Conservation (phyloP, 2,329 filamentous ascomycete species). For the Lecanosticta acicola region DNA sequence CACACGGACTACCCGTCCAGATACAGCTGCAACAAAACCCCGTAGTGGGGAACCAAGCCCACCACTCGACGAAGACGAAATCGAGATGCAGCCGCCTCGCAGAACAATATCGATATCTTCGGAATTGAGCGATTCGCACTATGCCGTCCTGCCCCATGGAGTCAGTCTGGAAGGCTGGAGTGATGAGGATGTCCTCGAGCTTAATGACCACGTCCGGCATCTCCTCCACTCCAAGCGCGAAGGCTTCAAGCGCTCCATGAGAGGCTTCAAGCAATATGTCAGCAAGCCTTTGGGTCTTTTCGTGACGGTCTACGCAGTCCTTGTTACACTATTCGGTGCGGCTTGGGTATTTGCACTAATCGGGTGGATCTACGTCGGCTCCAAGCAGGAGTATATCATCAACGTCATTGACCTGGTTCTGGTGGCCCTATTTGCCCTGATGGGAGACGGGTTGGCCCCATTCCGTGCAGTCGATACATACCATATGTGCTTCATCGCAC, state of each 20-base stretch:
- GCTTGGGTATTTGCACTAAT: conserved; percentile 91
- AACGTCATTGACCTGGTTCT: conserved; percentile 54
- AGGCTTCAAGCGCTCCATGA: conserved; percentile 72
- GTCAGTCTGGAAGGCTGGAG: conserved; percentile 68
- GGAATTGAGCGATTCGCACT: conserved; percentile 62
- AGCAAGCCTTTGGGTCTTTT: conserved; percentile 70
- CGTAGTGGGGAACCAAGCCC: conserved; percentile 8
- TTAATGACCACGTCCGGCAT: conserved; percentile 82
- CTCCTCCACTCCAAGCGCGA: conserved; percentile 78
- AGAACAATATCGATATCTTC: conserved; percentile 57
- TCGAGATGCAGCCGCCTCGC: conserved; percentile 21
- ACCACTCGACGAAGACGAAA: conserved; percentile 5
- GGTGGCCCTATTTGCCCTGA: conserved; percentile 57
- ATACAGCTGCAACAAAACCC: conserved; percentile 7
- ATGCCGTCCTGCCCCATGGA: conserved; percentile 73
- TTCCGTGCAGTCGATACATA: conserved; percentile 80
- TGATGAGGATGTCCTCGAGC: conserved; percentile 64
- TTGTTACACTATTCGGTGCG: conserved; percentile 79
- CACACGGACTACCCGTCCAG: conserved; percentile 14
- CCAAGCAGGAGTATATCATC: conserved; percentile 57
- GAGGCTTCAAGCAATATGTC: conserved; percentile 75
- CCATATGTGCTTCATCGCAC: conserved; percentile 77
- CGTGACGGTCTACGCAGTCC: conserved; percentile 73
- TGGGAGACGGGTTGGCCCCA: conserved; percentile 59
- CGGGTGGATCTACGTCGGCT: conserved; percentile 76